Conservation (phyloP, 768 basidiomycete genomes). For the Lepiota venenata region DNA sequence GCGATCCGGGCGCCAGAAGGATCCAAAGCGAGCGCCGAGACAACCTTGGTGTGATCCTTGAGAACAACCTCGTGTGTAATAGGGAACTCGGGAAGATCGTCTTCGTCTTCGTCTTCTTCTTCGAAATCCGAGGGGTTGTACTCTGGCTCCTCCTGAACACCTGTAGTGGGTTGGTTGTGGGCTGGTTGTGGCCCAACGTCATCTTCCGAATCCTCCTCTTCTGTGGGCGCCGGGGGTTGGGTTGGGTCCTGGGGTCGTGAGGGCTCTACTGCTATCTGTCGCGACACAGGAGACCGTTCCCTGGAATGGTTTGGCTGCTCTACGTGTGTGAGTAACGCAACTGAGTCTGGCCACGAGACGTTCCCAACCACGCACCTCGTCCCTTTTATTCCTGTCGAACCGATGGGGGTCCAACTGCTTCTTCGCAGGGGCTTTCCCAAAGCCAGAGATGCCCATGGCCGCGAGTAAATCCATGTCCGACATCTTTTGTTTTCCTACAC, state of each 20-base stretch:
- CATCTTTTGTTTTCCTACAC: slow-evolving; percentile 20
- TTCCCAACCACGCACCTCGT: slow-evolving; percentile 29
- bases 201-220: slow-evolving; percentile 18
- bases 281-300: slow-evolving; percentile 15
- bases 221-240: not conserved
- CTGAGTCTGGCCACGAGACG: not conserved
- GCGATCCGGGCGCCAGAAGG: slow-evolving; percentile 90
- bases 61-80: slow-evolving; percentile 87
- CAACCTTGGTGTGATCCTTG: slow-evolving; percentile 95
- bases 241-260: not conserved
- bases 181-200: slow-evolving; percentile 24
- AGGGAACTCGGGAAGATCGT: slow-evolving; percentile 62
- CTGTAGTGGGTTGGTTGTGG: slow-evolving; percentile 15
- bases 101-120: slow-evolving; percentile 36
- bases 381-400: slow-evolving; percentile 74
- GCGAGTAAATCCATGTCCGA: slow-evolving; percentile 68
- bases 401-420: slow-evolving; percentile 69
- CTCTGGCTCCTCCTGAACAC: slow-evolving; percentile 44
- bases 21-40: slow-evolving; percentile 89
- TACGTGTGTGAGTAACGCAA: slow-evolving; percentile 2
- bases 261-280: slow-evolving; percentile 15
- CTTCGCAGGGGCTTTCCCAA: slow-evolving; percentile 72
- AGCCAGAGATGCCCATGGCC: slow-evolving; percentile 81
- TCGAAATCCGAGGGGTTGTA: slow-evolving; percentile 55
- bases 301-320: slow-evolving; percentile 3